phyloP scores from a whole-genome alignment of 2,329 filamentous ascomycete genomes.

The Paraphoma chrysanthemicola region DNA sequence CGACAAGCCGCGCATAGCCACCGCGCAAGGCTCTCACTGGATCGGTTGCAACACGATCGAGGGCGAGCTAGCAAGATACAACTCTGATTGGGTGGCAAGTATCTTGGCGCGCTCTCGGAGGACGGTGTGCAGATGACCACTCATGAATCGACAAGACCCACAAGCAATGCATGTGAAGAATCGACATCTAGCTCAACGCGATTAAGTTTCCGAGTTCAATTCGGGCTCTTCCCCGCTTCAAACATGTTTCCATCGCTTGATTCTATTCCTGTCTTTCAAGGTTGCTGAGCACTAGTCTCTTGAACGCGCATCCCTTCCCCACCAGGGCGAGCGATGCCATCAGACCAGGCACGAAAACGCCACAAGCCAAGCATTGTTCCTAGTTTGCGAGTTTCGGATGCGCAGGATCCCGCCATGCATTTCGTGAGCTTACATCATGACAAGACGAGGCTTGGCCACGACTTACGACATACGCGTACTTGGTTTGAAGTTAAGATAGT shows the following conservation, averaged over 20 bases:
- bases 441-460: neutral
- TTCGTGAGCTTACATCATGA: constrained; percentile 1
- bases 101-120: constrained; percentile 10
- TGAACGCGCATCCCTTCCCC: constrained; percentile 4
- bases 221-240: no score
- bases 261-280: constrained; percentile 7
- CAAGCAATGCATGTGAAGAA: neutral
- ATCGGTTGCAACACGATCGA: constrained; percentile 4
- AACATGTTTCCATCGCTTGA: neutral
- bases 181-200: no score
- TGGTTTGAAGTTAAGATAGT: neutral
- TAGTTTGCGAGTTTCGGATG: neutral
- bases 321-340: neutral
- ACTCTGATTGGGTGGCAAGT: constrained; percentile 13
- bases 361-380: constrained; percentile 2
- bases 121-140: constrained; percentile 5
- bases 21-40: constrained; percentile 15
- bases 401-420: neutral
- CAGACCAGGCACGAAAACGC: neutral
- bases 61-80: constrained; percentile 1
- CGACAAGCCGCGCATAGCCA: constrained; percentile 20
- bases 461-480: neutral
- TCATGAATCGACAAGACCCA: constrained; percentile 6
- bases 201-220: no score
- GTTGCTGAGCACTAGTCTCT: neutral